These are phyloP conservation scores for Rhizopogon roseolus DNA, from an alignment of 768 basidiomycete species.

Conservation along the genomic window DNA sequence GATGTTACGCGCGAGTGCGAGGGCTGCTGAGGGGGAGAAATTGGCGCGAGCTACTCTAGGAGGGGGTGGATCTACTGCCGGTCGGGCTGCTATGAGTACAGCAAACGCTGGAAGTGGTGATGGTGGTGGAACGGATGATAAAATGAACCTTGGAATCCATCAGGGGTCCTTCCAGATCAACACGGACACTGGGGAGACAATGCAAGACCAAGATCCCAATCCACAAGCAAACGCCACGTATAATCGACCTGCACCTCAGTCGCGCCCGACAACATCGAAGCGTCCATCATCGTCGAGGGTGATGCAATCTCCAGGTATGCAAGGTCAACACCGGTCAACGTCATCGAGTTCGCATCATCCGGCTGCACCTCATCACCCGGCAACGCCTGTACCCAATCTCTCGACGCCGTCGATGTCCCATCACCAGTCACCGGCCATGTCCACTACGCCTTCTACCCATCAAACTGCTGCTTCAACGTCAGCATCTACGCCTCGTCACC, in stretches of 20 bases:
- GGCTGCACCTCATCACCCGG: background rate
- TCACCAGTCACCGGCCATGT: background rate
- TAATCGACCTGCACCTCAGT: background rate
- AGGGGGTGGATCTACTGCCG: conserved; percentile 9
- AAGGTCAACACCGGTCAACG: background rate
- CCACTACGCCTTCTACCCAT: background rate
- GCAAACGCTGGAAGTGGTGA: background rate
- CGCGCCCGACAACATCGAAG: background rate
- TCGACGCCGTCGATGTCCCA: background rate
- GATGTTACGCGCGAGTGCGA: conserved; percentile 65
- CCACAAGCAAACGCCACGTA: background rate
- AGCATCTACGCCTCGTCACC: background rate
- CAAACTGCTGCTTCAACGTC: background rate
- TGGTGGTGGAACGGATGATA: conserved; percentile 16
- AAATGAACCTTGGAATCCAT: conserved; percentile 33
- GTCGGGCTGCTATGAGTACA: conserved; percentile 13
- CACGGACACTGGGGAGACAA: background rate
- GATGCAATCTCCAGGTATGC: background rate
- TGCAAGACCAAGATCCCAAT: background rate
- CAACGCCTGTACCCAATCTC: background rate
- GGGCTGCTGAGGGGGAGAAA: conserved; percentile 45
- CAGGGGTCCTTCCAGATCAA: conserved; percentile 58
- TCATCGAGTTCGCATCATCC: background rate
- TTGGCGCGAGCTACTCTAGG: conserved; percentile 22
- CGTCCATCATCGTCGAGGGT: background rate